Evolutionary conservation across 108 stramenopile genomes (phyloP), one percentile per base, ranked within the genome.

Genomic region (Mediolabrus comicus): DNA sequence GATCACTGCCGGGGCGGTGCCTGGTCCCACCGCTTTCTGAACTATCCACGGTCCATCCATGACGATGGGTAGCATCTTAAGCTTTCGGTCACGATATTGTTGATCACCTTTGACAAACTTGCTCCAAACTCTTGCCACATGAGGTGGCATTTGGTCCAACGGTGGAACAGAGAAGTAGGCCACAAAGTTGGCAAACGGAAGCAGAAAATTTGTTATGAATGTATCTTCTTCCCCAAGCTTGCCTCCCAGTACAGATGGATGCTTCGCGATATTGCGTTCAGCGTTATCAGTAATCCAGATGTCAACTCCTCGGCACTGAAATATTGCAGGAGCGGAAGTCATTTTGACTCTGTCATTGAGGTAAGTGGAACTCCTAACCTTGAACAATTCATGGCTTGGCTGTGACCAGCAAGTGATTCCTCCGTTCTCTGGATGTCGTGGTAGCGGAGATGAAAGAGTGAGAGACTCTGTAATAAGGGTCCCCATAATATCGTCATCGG

Each of bases 11-110:
- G 95, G 92, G 27, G 92, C 77, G 13, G 86, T 92, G 10, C 95
- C 95, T 28, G 90, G 89, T 8, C 95, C 95, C 12, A 96, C 92
- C 5, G 92, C 92, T 41, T 87, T 87, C 61, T 84, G 78, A 25
- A 94, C 92, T 74, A 96, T 92, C 95, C 95, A 96, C 31, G 92
- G 92, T 5, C 95, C 95, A 46, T 96, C 92, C 16, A 92, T 83
- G 26, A 94, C 91, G 24, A 94, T 86, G 1, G 95, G 92, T 4
- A 96, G 72, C 28, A 96, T 59, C 71, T 96, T 96, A 38, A 96
- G 69, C 43, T 90, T 83, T 28, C 88, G 84, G 75, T 94, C 95
- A 6, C 95, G 88, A 57, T 91, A 90, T 69, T 85, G 82, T 63
- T 96, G 91, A 57, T 94, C 90, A 16, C 92, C 92, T 31, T 83